Percentiles rank a stretch among this genome's conserved stretches.
Evolutionary conservation across 345 rosid genomes (phyloP).

Genomic region (Brassica napus): Da-Ae NC_063448.1:14971001-14971500

Average conservation of each 20-base stretch:
- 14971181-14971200: not conserved
- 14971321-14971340: not conserved
- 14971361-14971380: not conserved
- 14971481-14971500: not conserved
- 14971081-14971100: slow-evolving; percentile 3
- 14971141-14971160: not conserved
- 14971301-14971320: slow-evolving; percentile 1
- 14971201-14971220: not conserved
- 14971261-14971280: not conserved
- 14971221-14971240: not conserved
- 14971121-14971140: not conserved
- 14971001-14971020: not conserved
- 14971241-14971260: slow-evolving; percentile 26
- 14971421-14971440: not conserved
- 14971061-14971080: not conserved
- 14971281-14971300: slow-evolving; percentile 12
- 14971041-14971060: slow-evolving; percentile 13
- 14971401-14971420: not conserved
- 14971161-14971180: not conserved
- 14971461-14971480: not conserved
- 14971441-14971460: not conserved
- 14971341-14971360: not conserved
- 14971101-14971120: not conserved
- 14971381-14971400: not conserved
- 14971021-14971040: not conserved